Conservation (phyloP, 2,329 filamentous ascomycete genomes). For the Fonsecaea multimorphosa region DNA sequence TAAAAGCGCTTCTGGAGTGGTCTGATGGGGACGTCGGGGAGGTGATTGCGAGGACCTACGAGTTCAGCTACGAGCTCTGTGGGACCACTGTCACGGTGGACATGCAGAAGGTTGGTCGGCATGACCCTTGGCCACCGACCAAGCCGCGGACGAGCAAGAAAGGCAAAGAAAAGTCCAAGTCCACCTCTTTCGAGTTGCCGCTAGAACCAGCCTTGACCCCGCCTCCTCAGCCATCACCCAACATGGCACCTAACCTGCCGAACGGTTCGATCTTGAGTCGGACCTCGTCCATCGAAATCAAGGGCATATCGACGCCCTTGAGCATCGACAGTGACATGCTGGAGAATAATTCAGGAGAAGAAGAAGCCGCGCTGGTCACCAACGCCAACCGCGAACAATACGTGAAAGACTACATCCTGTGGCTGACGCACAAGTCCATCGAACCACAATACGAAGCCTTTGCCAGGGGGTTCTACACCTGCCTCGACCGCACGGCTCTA, state of each 20-base stretch:
- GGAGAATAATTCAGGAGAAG: constrained; percentile 2
- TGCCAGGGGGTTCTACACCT: constrained; percentile 76
- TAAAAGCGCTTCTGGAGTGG: constrained; percentile 77
- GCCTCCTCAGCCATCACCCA: constrained; percentile 27
- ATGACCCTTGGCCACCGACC: constrained; percentile 26
- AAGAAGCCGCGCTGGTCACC: constrained; percentile 75
- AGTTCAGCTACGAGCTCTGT: constrained; percentile 73
- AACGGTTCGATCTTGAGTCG: constrained; percentile 24
- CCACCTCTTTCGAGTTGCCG: constrained; percentile 36
- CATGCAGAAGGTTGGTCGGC: constrained; percentile 54
- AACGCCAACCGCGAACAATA: constrained; percentile 78
- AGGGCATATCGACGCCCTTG: constrained; percentile 28
- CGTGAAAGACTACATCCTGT: constrained; percentile 82
- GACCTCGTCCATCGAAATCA: constrained; percentile 31
- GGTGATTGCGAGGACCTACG: constrained; percentile 81
- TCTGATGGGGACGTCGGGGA: constrained; percentile 80
- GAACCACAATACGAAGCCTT: constrained; percentile 80
- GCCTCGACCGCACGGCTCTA: constrained; percentile 73
- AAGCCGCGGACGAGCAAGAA: constrained; percentile 20
- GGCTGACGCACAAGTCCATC: constrained; percentile 80
- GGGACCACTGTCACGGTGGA: constrained; percentile 61
- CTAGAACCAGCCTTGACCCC: constrained; percentile 27
- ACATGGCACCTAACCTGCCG: constrained; percentile 15
- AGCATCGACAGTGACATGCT: constrained; percentile 34
- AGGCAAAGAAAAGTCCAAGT: constrained; percentile 37